These are phyloP conservation scores for Bauhinia variegata DNA, from an alignment of 306 rosid genomes.

Conservation along the genomic window DNA sequence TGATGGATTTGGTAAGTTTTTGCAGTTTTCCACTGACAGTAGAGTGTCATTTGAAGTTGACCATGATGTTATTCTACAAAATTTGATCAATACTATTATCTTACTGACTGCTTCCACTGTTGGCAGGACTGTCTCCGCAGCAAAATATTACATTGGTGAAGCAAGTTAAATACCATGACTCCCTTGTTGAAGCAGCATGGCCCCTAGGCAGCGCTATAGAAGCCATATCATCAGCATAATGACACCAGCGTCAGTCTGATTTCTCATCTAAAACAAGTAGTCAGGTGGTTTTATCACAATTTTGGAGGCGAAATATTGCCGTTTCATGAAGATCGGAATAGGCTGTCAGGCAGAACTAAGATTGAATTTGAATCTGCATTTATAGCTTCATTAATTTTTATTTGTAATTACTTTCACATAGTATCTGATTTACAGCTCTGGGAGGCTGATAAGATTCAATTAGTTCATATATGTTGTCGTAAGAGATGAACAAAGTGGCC, in stretches of 20 bases:
- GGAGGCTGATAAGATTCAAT: conserved; percentile 33
- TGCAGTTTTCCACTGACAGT: conserved; percentile 14
- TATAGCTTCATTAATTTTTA: conserved; percentile 36
- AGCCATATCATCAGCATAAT: conserved; percentile 78
- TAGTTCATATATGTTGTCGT: conserved; percentile 11
- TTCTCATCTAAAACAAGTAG: conserved; percentile 22
- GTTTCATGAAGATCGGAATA: conserved; percentile 28
- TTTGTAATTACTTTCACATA: conserved; percentile 46
- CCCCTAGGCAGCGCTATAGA: conserved; percentile 98
- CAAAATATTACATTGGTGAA: conserved; percentile 96
- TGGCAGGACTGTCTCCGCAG: conserved; percentile 85
- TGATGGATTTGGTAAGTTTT: conserved; percentile 93
- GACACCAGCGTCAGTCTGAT: conserved; percentile 45
- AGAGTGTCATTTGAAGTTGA: conserved; percentile 23
- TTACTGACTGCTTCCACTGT: conserved; percentile 33
- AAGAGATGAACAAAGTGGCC: too few species aligned
- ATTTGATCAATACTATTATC: conserved; percentile 13
- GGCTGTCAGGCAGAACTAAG: conserved; percentile 8
- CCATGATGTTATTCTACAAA: conserved; percentile 19
- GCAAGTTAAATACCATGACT: conserved; percentile 68
- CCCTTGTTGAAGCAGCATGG: conserved; percentile 99
- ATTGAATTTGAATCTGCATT: conserved; percentile 28
- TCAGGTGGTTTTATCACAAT: too few species aligned
- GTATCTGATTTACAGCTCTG: conserved; percentile 14
- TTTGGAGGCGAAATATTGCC: conserved; percentile 35